Conservation (phyloP, 176 grass and related monocot genomes). For the Triticum turgidum region DNA sequence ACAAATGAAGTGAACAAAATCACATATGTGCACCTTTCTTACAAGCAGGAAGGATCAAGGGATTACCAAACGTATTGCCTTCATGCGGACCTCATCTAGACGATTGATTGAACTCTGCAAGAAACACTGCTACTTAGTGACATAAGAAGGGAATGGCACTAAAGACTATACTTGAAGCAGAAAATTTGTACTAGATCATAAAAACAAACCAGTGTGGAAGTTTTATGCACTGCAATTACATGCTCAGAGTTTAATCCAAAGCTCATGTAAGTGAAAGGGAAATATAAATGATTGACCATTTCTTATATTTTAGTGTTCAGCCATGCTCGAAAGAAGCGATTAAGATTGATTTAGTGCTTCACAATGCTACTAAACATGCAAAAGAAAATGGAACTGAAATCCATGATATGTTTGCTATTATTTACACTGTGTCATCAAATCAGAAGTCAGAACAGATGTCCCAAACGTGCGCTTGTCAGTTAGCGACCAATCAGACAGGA, state of each 20-base stretch:
- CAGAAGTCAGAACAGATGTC: conserved; percentile 15
- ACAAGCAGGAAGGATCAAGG: conserved; percentile 17
- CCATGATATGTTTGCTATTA: neutral
- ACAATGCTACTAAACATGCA: neutral
- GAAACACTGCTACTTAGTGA: conserved; percentile 35
- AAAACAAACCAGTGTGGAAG: neutral
- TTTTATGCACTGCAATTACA: conserved; percentile 18
- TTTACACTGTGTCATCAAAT: conserved; percentile 10
- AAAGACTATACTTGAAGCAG: conserved; percentile 28
- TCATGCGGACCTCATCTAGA: conserved; percentile 84
- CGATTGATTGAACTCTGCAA: conserved; percentile 83
- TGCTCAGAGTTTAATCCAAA: neutral
- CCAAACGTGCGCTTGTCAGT: neutral
- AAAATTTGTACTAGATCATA: neutral
- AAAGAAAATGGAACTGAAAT: conserved; percentile 13
- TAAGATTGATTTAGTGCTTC: neutral
- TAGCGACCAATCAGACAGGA: neutral
- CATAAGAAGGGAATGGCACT: conserved; percentile 23
- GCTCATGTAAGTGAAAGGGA: conserved; percentile 1
- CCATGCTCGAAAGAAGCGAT: neutral
- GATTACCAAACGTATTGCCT: conserved; percentile 96
- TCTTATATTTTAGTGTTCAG: conserved; percentile 9
- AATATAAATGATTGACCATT: neutral
- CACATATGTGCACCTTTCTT: neutral
- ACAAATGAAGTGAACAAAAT: conserved; percentile 33